These are phyloP conservation scores for Gossypium mustelinum DNA, from an alignment of 345 rosid genomes.

Conservation along the genomic window DNA sequence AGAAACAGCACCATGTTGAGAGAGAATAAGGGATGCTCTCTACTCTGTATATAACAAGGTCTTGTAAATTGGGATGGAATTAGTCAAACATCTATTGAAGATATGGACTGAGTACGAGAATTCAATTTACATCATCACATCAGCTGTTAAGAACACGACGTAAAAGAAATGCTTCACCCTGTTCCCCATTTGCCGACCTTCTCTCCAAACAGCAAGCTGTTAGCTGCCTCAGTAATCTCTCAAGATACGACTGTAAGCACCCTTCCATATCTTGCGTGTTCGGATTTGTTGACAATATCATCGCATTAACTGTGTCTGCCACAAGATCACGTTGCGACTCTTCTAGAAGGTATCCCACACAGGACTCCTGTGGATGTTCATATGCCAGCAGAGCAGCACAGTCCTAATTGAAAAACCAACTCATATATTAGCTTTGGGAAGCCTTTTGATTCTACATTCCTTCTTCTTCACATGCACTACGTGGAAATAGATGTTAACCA, in stretches of 20 bases:
- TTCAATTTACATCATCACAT: constrained; percentile 22
- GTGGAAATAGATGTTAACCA: constrained; percentile 4
- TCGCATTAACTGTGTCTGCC: constrained; percentile 78
- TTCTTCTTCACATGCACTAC: background rate
- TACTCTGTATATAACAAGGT: no score
- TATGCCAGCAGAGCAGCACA: constrained; percentile 82
- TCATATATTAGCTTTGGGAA: constrained; percentile 3
- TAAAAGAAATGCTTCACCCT: constrained; percentile 82
- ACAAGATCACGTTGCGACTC: constrained; percentile 78
- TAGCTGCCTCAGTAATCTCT: constrained; percentile 78
- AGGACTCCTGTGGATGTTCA: constrained; percentile 58
- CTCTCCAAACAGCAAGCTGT: constrained; percentile 69
- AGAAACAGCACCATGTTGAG: no score
- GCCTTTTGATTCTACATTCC: background rate
- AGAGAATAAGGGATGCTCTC: no score
- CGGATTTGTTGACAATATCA: constrained; percentile 68
- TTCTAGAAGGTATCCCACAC: constrained; percentile 65
- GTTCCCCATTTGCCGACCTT: constrained; percentile 60
- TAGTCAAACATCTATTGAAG: background rate
- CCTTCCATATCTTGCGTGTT: constrained; percentile 41
- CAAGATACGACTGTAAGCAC: constrained; percentile 61
- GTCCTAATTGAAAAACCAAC: constrained; percentile 39
- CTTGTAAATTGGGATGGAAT: background rate
- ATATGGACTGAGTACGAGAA: background rate
- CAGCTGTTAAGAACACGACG: constrained; percentile 40